Evolutionary conservation across 2,329 filamentous ascomycete species (phyloP), one percentile per base, ranked within the genome.

Genomic region (Proliferodiscus dingleyae): DNA sequence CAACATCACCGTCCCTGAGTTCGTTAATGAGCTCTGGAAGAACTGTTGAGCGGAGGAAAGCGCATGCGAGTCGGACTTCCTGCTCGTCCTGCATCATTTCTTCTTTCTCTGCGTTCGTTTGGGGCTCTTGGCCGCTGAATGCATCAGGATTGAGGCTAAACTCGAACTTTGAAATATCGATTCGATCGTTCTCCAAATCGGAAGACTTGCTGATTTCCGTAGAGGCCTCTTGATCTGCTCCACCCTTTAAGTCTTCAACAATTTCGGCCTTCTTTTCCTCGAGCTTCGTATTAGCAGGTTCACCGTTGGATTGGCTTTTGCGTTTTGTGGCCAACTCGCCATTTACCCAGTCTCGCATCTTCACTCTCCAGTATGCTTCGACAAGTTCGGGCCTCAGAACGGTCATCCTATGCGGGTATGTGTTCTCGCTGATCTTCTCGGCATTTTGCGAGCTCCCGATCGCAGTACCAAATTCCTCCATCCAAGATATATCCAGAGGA

Each of bases 331-430:
- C 80, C 42, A 95, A 68, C 66, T 96, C 86, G 22, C 76, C 78
- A 60, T 87, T 85, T 24, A 96, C 83, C 74, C 89, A 97, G 61
- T 93, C 86, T 52, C 88, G 83, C 75, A 96, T 85, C 71, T 91
- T 94, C 56, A 79, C 73, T 55, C 90, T 85, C 65, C 85, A 85
- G 67, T 91, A 89, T 1, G 83, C 77, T 58, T 97, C 91, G 16
- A 98, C 81, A 23, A 98, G 76, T 68, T 98, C 93, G 11, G 89
- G 82, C 55, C 93, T 81, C 46, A 98, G 74, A 23, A 96, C 89
- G 2, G 93, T 89, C 93, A 98, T 98, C 37, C 89, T 83, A 67
- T 98, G 93, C 37, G 93, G 93, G 63, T 98, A 98, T 15, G 61
- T 45, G 11, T 45, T 54, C 40, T 60, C 52, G 36, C 49, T 56